Evolutionary conservation across 2,329 filamentous ascomycete species (phyloP).

Genomic region (Aspergillus sclerotialis): DNA sequence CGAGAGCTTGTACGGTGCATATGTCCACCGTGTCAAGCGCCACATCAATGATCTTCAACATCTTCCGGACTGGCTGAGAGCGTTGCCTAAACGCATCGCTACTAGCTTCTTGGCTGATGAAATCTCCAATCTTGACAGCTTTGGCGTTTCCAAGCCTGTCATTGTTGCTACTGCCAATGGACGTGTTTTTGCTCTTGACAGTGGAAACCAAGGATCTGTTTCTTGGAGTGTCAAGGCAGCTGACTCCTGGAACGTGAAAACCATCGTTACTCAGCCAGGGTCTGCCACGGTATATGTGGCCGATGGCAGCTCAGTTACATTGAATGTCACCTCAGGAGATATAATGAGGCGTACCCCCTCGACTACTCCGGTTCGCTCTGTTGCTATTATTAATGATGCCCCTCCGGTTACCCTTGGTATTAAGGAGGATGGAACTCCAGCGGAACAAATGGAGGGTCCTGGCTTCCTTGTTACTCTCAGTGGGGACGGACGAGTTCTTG

Average conservation of each 20-base stretch:
- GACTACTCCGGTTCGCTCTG: slow-evolving; percentile 21
- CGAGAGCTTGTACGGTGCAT: slow-evolving; percentile 72
- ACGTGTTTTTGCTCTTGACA: slow-evolving; percentile 71
- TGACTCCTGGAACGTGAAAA: slow-evolving; percentile 59
- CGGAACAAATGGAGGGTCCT: slow-evolving; percentile 22
- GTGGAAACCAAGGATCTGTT: slow-evolving; percentile 64
- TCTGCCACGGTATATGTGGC: slow-evolving; percentile 53
- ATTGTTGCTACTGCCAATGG: slow-evolving; percentile 74
- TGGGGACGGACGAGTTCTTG: slow-evolving; percentile 34
- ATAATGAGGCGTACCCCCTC: slow-evolving; percentile 26
- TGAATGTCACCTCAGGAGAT: slow-evolving; percentile 39
- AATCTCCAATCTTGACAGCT: slow-evolving; percentile 50
- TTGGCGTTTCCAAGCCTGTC: slow-evolving; percentile 82
- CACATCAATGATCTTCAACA: slow-evolving; percentile 68
- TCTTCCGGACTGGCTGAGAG: slow-evolving; percentile 65
- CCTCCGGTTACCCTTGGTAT: slow-evolving; percentile 24
- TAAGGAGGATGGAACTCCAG: slow-evolving; percentile 27
- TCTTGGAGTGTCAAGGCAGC: slow-evolving; percentile 67
- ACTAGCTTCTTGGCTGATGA: slow-evolving; percentile 54
- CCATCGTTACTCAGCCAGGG: slow-evolving; percentile 57
- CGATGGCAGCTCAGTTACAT: slow-evolving; percentile 55
- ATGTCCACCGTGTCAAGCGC: slow-evolving; percentile 75
- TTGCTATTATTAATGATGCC: slow-evolving; percentile 23
- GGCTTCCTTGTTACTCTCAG: slow-evolving; percentile 36
- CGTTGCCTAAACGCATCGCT: slow-evolving; percentile 62